A percentile compares a stretch with the other conserved stretches of the same genome.
These are phyloP conservation scores for Arxiozyma bovina DNA, from an alignment of 1,139 yeast species.

Conservation along the genomic window DNA sequence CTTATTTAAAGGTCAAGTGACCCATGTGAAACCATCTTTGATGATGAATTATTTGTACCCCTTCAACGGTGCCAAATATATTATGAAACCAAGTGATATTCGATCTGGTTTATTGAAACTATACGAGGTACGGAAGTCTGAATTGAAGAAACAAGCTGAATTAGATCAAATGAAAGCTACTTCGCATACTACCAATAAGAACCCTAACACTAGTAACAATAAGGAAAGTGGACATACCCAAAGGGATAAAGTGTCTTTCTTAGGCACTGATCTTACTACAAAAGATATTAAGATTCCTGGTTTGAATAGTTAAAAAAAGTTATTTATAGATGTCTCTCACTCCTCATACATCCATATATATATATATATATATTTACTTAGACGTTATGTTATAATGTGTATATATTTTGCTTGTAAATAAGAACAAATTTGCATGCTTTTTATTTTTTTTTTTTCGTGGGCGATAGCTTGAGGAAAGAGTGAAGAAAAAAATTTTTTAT, in stretches of 20 bases:
- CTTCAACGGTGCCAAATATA: constrained; percentile 63
- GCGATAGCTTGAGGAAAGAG: too few species aligned
- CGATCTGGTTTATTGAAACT: constrained; percentile 5
- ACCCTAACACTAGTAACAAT: constrained; percentile 3
- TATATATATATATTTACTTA: background rate
- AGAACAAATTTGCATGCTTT: too few species aligned
- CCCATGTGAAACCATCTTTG: constrained; percentile 67
- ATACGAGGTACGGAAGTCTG: constrained; percentile 6
- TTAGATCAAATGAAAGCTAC: background rate
- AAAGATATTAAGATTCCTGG: constrained; percentile 4
- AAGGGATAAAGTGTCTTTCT: background rate
- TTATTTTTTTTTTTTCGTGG: too few species aligned
- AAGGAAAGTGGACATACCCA: background rate
- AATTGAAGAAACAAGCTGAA: constrained; percentile 4
- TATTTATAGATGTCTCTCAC: background rate
- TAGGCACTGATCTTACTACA: constrained; percentile 1
- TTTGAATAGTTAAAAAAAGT: background rate
- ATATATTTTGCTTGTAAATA: too few species aligned
- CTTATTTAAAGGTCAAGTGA: constrained; percentile 63
- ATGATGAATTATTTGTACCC: constrained; percentile 76
- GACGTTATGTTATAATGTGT: too few species aligned
- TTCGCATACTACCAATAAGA: background rate
- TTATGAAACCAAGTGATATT: constrained; percentile 23
- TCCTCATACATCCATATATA: background rate
- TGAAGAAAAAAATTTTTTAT: too few species aligned